Percentiles rank a stretch among this genome's conserved stretches.
These are phyloP conservation scores for Anthoceros angustus DNA, from an alignment of 225 moss, liverwort and hornwort genomes.

Conservation along the genomic window DNA sequence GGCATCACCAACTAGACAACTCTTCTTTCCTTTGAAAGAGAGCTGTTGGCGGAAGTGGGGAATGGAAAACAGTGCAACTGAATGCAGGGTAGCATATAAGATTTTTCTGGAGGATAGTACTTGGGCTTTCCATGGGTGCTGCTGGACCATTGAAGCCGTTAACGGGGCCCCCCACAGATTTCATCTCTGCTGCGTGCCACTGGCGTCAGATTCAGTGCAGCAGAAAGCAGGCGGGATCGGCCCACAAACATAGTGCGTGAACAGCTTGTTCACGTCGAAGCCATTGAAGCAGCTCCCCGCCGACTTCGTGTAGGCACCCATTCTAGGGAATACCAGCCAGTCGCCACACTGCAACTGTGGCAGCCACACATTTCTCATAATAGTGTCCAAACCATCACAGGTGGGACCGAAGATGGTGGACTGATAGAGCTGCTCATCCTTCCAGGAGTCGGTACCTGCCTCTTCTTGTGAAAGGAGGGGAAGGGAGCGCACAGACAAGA, in stretches of 20 bases:
- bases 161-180: too few relatives aligned
- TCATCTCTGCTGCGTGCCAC: too few relatives aligned
- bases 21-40: too few relatives aligned
- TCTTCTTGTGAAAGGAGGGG: neutral
- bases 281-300: conserved; percentile 25
- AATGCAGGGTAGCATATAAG: too few relatives aligned
- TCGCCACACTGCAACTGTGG: conserved; percentile 21
- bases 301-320: conserved; percentile 31
- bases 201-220: too few relatives aligned
- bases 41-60: too few relatives aligned
- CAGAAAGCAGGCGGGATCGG: too few relatives aligned
- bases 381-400: conserved; percentile 21
- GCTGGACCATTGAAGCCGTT: too few relatives aligned
- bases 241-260: conserved; percentile 5
- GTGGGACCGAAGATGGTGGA: conserved; percentile 27
- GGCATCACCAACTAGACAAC: too few relatives aligned
- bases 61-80: too few relatives aligned
- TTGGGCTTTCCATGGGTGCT: too few relatives aligned
- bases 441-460: neutral
- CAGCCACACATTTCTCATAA: conserved; percentile 16
- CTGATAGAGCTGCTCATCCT: conserved; percentile 7
- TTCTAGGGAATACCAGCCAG: conserved; percentile 27
- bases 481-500: conserved; percentile 13
- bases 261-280: conserved; percentile 15
- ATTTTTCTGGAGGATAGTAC: too few relatives aligned